Conservation (phyloP, 495 filamentous ascomycete species). For the Copromyces sp. region DNA sequence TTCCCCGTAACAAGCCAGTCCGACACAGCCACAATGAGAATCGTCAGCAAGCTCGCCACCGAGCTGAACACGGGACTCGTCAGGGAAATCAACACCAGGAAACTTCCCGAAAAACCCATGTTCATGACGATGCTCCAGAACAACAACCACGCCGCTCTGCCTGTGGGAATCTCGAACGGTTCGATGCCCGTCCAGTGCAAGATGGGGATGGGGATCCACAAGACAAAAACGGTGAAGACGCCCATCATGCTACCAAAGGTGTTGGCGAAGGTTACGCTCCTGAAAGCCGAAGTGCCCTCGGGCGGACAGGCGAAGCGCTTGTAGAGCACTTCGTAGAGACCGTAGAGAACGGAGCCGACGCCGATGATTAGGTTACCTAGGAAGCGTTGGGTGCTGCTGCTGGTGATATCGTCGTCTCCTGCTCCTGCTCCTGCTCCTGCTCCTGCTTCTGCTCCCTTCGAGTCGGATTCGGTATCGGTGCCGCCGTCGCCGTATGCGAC, state of each 20-base stretch:
- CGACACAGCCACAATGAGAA: slow-evolving; percentile 86
- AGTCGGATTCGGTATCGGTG: slow-evolving; percentile 33
- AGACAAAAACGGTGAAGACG: slow-evolving; percentile 65
- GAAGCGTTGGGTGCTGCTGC: slow-evolving; percentile 35
- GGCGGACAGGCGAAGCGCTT: slow-evolving; percentile 88
- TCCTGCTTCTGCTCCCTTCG: slow-evolving; percentile 15
- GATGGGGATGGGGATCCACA: slow-evolving; percentile 88
- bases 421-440: not conserved
- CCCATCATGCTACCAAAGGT: slow-evolving; percentile 83
- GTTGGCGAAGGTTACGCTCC: slow-evolving; percentile 88
- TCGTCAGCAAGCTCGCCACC: slow-evolving; percentile 87
- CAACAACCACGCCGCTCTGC: slow-evolving; percentile 68
- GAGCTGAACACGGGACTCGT: slow-evolving; percentile 86
- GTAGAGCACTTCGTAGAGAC: slow-evolving; percentile 94
- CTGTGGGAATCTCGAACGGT: slow-evolving; percentile 68
- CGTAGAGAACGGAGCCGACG: slow-evolving; percentile 86
- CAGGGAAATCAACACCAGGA: slow-evolving; percentile 82
- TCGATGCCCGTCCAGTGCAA: slow-evolving; percentile 70
- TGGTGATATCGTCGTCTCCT: slow-evolving; percentile 18
- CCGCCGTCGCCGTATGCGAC: slow-evolving; percentile 78
- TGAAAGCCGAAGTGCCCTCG: slow-evolving; percentile 66
- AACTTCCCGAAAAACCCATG: slow-evolving; percentile 83
- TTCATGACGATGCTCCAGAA: slow-evolving; percentile 73
- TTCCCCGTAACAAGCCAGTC: slow-evolving; percentile 78
- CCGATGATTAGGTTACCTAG: slow-evolving; percentile 88